Evolutionary conservation across 2,329 filamentous ascomycete genomes (phyloP), one percentile per base, ranked within the genome.

Genomic region (Microsporum canis): DNA sequence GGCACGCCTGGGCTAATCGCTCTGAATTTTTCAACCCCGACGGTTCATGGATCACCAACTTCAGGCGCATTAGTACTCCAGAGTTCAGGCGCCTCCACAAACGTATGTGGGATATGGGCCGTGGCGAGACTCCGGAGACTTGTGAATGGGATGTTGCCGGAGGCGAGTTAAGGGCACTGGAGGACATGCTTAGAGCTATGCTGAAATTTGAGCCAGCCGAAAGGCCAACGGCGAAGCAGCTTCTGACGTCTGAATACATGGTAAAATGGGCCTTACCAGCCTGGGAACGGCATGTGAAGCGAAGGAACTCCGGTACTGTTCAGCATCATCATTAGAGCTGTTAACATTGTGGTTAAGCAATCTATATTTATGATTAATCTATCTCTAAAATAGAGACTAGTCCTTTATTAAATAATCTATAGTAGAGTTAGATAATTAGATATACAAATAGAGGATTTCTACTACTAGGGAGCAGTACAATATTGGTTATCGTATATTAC

Each of bases 121-220:
- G 65, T 14, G 65, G 65, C 27, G 64, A 68, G 63, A 66, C 63
- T 5, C 61, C 63, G 31, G 51, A 66, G 45, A 63, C 65, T 17
- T 68, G 66, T 56, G 60, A 65, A 64, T 68, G 63, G 66, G 66
- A 67, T 63, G 64, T 66, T 65, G 57, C 61, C 58, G 63, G 65
- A n/a, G 65, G 65, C 12, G 65, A 67, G 61, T 29, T 66, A 17
- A 49, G 45, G 55, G 64, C 64, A n/a, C 60, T 66, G 60, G 64
- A 67, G 63, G 59, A 62, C 60, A 58, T 66, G 23, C 61, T 67
- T 8, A 64, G 62, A 59, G 57, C 61, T 58, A 67, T 67, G 64
- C 61, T 67, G 65, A 14, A 57, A 47, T 67, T 66, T 65, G 64
- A 66, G 59, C 65, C 66, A 29, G 57, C 59, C 6, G 51, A 65